Percentiles rank a stretch among this genome's conserved stretches.
These are phyloP conservation scores for Gossypium davidsonii DNA, from an alignment of 441 rosid species.

Conservation along the genomic window DNA sequence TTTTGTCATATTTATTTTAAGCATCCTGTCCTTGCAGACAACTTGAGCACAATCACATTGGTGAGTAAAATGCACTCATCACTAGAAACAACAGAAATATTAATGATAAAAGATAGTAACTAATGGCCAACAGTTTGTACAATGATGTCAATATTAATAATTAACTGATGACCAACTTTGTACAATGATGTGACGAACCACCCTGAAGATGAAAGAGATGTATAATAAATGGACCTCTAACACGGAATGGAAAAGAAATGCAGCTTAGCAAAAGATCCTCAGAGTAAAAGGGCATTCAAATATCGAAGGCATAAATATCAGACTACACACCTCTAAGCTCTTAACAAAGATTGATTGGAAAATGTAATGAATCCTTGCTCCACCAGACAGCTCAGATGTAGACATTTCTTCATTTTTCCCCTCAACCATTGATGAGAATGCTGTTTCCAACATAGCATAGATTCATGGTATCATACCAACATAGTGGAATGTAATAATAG, in stretches of 20 bases:
- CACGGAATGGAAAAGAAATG: background rate
- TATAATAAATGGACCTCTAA: background rate
- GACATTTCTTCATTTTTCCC: constrained; percentile 88
- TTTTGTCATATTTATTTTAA: background rate
- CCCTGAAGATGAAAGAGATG: background rate
- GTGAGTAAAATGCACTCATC: background rate
- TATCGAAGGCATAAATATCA: background rate
- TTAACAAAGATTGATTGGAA: constrained; percentile 81
- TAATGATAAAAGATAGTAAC: background rate
- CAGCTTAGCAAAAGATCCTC: background rate
- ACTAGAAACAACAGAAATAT: background rate
- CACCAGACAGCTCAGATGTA: constrained; percentile 81
- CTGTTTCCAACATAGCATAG: constrained; percentile 39
- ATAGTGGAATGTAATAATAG: background rate
- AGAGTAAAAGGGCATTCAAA: background rate
- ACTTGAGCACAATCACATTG: background rate
- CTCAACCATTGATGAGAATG: constrained; percentile 75
- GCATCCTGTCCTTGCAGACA: background rate
- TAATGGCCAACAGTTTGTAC: background rate
- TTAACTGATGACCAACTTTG: background rate
- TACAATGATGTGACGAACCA: background rate
- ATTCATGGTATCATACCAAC: constrained; percentile 1
- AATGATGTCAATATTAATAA: background rate
- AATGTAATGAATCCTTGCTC: constrained; percentile 83
- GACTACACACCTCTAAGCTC: constrained; percentile 60